Percentiles rank a stretch among this genome's conserved stretches.
Evolutionary conservation across 352 stramenopile genomes (phyloP).

Genomic region (Globisporangium sylvaticum): DNA sequence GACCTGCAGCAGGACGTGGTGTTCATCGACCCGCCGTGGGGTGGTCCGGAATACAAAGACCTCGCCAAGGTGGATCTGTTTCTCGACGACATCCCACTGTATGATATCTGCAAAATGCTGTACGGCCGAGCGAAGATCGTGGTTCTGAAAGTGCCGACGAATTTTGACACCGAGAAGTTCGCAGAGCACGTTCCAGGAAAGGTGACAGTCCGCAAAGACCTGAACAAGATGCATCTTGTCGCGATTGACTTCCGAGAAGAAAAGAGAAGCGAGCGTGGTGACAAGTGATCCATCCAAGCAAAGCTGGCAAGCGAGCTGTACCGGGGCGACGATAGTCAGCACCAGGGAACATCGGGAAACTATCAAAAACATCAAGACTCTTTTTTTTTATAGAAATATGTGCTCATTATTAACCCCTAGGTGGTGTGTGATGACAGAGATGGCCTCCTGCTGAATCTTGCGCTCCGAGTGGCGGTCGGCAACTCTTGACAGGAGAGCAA

Average conservation of each 20-base stretch:
- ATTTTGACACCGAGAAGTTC: constrained; percentile 80
- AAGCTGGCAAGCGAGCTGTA: not conserved
- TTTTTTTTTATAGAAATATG: not conserved
- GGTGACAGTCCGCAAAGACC: constrained; percentile 53
- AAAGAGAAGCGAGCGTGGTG: not conserved
- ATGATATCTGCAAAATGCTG: constrained; percentile 57
- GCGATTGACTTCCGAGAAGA: constrained; percentile 50
- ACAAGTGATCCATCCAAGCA: not conserved
- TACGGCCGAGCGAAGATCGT: constrained; percentile 44
- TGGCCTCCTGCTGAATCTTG: not conserved
- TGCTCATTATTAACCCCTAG: not conserved
- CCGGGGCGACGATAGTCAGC: not conserved
- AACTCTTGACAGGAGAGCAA: not conserved
- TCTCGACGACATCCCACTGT: constrained; percentile 53
- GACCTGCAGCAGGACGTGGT: constrained; percentile 71
- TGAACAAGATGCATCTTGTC: constrained; percentile 82
- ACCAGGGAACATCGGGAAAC: not conserved
- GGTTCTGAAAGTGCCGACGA: constrained; percentile 79
- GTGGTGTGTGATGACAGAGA: not conserved
- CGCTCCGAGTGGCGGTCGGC: not conserved
- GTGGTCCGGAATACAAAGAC: constrained; percentile 77
- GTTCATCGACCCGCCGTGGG: constrained; percentile 83
- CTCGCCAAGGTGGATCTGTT: constrained; percentile 67
- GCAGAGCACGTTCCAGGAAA: constrained; percentile 46
- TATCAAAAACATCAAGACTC: not conserved